Evolutionary conservation across 2,329 filamentous ascomycete genomes (phyloP).

Genomic region (Bisporella sp.): DNA sequence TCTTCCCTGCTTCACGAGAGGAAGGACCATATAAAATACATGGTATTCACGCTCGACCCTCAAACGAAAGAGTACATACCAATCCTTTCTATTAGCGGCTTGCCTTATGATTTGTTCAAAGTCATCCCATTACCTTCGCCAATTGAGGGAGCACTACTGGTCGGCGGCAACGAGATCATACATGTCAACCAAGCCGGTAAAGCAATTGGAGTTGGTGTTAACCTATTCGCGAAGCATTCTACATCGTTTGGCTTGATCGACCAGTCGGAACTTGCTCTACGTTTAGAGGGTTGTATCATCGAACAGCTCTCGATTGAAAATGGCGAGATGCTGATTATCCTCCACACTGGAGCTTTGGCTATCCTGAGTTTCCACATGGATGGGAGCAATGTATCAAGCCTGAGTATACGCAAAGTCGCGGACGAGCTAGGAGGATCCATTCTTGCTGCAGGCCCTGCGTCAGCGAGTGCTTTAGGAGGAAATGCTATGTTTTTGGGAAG

Average conservation of each 20-base stretch:
- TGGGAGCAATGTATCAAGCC: constrained; percentile 82
- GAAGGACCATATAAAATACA: constrained; percentile 82
- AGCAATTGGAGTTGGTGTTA: constrained; percentile 85
- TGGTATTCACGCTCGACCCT: constrained; percentile 90
- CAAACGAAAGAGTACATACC: constrained; percentile 91
- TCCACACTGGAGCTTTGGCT: constrained; percentile 67
- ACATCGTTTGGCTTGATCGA: constrained; percentile 82
- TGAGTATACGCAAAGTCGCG: constrained; percentile 63
- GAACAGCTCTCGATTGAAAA: constrained; percentile 69
- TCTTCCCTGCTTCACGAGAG: constrained; percentile 65
- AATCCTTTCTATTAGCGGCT: constrained; percentile 74
- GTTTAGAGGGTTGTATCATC: constrained; percentile 73
- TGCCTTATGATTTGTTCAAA: constrained; percentile 81
- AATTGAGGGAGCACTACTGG: constrained; percentile 78
- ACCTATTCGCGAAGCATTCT: constrained; percentile 75
- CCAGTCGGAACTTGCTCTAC: constrained; percentile 72
- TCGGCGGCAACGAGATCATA: constrained; percentile 85
- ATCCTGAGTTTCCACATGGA: constrained; percentile 80
- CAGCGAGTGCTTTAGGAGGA: constrained; percentile 60
- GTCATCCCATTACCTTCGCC: constrained; percentile 79
- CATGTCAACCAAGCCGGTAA: constrained; percentile 96
- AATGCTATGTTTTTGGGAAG: constrained; percentile 78
- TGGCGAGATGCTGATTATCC: constrained; percentile 78
- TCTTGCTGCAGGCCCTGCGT: constrained; percentile 58
- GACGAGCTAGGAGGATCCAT: constrained; percentile 55